Base-by-base conservation (phyloP, 331 rosid genomes). In the Saraca asoca region DNA sequence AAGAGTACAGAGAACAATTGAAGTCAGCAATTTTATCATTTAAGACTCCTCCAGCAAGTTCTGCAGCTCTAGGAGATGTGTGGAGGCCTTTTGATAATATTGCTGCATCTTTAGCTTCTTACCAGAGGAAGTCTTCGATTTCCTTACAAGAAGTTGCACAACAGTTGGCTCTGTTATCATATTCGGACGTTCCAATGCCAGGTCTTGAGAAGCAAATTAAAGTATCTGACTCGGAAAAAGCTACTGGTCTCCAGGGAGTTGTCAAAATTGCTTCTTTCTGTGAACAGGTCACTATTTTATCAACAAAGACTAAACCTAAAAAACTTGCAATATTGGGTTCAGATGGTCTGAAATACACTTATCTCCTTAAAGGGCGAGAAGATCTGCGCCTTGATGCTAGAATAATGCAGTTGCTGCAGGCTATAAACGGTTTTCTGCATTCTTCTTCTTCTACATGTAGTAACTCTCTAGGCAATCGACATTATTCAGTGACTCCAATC, bases 371-470 rank as follows among this genome's bases (percentile, higher is more conserved):
- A 65, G 98, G 98, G 62, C 81, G 98, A 82, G 98, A 92, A 81
- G 98, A 92, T 84, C 79, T 92, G 70, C 95, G 98, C 60, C 96
- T 92, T 80, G 98, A 92, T 72, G 96, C 96, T 58, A 89, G 98
- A 76, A 87, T 92, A 69, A 92, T 92, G 98, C 98, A 92, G 78
- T 77, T 92, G 52, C 74, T 92, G 84, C 98, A 87, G 82, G 96
- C 96, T 66, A 76, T 89, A 75, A 87, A 92, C 51, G 90, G 98
- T 68, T 89, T 92, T 78, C 72, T 92, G 66, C 90, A 53, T 79
- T 82, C 98, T 58, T 85, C 95, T 80, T 82, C 85, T 76, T 85
- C 89, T 71, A 86, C 95, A 61, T 82, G 79, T 62, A 53, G 88
- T 68, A 90, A 87, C 54, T 87, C 83, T 66, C 93, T 89, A 58